These are phyloP conservation scores for Podosphaera fusca DNA, from an alignment of 2,329 filamentous ascomycete genomes.

Conservation along the genomic window DNA sequence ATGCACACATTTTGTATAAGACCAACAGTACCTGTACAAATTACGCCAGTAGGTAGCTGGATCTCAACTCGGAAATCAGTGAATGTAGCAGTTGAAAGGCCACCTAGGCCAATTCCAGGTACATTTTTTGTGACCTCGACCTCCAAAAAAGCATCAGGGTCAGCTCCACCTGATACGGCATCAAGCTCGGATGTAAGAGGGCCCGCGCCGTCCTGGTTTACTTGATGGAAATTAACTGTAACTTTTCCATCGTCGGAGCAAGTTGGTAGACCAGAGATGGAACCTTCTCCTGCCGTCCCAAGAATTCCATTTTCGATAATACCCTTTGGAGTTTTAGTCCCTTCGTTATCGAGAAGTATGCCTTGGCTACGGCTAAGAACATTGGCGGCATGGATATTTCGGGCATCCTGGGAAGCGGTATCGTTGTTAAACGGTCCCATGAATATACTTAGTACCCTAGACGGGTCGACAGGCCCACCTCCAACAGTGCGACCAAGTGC, in stretches of 20 bases:
- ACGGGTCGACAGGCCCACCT: conserved; percentile 33
- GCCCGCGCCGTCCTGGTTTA: conserved; percentile 49
- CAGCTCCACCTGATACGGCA: conserved; percentile 12
- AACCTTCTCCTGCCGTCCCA: conserved; percentile 20
- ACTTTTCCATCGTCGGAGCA: conserved; percentile 33
- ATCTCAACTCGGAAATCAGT: conserved; percentile 28
- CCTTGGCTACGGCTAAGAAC: conserved; percentile 19
- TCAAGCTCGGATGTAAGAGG: conserved; percentile 32
- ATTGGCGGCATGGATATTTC: conserved; percentile 52
- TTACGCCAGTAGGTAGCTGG: conserved; percentile 21
- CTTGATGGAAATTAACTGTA: conserved; percentile 41
- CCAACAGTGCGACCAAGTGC: conserved; percentile 41
- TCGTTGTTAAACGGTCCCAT: conserved; percentile 25
- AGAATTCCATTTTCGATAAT: no score
- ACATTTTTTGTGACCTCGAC: conserved; percentile 10
- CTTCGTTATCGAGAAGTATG: no score
- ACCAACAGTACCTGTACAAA: conserved; percentile 32
- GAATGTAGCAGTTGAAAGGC: conserved; percentile 20
- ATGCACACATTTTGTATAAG: conserved; percentile 40
- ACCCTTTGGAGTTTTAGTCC: no score
- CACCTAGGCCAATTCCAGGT: conserved; percentile 20
- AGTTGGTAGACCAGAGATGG: conserved; percentile 25
- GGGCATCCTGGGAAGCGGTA: conserved; percentile 29
- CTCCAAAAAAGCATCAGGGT: conserved; percentile 20
- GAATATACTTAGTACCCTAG: conserved; percentile 32